Evolutionary conservation across 305 asterid species (phyloP), one percentile per base, ranked within the genome.

Genomic region (Fraxinus sp.): DNA sequence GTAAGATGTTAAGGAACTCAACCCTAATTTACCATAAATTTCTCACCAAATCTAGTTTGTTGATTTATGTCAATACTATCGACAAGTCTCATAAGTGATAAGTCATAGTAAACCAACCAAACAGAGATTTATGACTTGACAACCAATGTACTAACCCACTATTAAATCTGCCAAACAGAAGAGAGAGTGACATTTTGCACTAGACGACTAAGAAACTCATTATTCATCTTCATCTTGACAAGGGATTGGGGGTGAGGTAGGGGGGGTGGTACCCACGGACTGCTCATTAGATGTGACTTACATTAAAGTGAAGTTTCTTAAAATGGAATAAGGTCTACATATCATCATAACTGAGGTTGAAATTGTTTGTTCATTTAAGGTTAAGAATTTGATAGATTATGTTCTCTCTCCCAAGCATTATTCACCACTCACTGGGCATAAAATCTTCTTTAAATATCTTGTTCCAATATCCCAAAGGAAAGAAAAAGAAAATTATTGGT

Each of bases 341-440:
- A 89, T 80, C 88, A 78, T 57, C 39, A 78, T 57, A 26, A 72
- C 79, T 89, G 88, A 87, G 74, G 82, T 80, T 46, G 86, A 90
- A 79, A 83, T 83, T 90, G 94, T 86, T 72, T 79, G 84, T 55
- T 78, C 76, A 2, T 88, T 89, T 89, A 85, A 86, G 94, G 92
- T 86, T 83, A 88, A 39, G 83, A 36, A 74, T 86, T 88, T 81
- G 91, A 89, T 90, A 80, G 22, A 36, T 87, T 81, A 79, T 85
- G 79, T 79, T 71, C 78, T 78, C 36, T 76, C 22, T 74, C 55
- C 70, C 84, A 46, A 83, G 18, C 74, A 26, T 26, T 26, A 22
- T 10, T 22, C 73, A 66, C 73, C 73, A 9, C 35, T 66, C n/a
- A 9, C 33, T 66, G 7, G 14, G 18, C n/a, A 3, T 32, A 10